Evolutionary conservation across 2,329 filamentous ascomycete genomes (phyloP).

Genomic region (Leptosphaerulina australis): DNA sequence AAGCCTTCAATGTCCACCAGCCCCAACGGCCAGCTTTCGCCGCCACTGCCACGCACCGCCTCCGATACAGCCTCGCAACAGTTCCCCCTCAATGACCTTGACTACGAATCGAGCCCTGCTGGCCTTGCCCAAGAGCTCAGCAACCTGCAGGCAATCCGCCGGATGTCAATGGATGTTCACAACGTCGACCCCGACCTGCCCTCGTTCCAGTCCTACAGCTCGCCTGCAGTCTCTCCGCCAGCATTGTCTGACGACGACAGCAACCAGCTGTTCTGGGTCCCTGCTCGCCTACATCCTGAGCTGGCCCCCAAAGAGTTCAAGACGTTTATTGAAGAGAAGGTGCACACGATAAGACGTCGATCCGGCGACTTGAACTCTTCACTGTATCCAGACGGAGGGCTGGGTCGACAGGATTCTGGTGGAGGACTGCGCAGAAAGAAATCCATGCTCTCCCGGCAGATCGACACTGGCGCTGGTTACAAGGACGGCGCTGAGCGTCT

Average conservation of each 20-base stretch:
- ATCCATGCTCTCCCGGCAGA: slow-evolving; percentile 92
- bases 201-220: slow-evolving; percentile 66
- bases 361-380: slow-evolving; percentile 70
- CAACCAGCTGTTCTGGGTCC: slow-evolving; percentile 92
- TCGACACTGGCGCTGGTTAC: slow-evolving; percentile 78
- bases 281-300: slow-evolving; percentile 90
- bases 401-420: slow-evolving; percentile 61
- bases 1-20: slow-evolving; percentile 7
- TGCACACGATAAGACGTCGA: slow-evolving; percentile 84
- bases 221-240: slow-evolving; percentile 71
- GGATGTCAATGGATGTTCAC: slow-evolving; percentile 93
- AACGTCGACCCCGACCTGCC: slow-evolving; percentile 75
- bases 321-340: slow-evolving; percentile 90
- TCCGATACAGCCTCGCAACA: slow-evolving; percentile 60
- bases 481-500: slow-evolving; percentile 83
- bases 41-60: slow-evolving; percentile 47
- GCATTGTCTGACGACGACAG: slow-evolving; percentile 78
- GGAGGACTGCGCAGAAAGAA: slow-evolving; percentile 81
- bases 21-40: slow-evolving; percentile 41
- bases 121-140: slow-evolving; percentile 91
- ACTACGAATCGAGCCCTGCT: slow-evolving; percentile 87
- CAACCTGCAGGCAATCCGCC: slow-evolving; percentile 85
- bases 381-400: slow-evolving; percentile 62
- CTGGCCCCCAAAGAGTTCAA: slow-evolving; percentile 96
- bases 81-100: slow-evolving; percentile 79